Evolutionary conservation across 768 basidiomycete genomes (phyloP).

Genomic region (Leccinum rimulosum): DNA sequence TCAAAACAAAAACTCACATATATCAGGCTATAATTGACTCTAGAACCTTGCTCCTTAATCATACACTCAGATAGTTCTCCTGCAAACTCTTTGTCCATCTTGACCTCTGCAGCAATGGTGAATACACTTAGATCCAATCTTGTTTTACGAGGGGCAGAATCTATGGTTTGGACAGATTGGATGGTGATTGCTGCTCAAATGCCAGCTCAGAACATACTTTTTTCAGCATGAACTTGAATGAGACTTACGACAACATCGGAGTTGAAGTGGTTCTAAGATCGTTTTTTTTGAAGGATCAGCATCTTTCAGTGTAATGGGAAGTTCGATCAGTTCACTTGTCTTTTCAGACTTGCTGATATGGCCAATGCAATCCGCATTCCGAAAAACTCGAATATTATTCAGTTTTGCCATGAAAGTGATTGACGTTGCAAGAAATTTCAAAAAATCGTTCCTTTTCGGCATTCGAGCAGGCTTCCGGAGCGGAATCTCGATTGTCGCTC

Average conservation of each 20-base stretch:
- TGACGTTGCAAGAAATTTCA: conserved; percentile 82
- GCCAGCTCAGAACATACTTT: too few relatives aligned
- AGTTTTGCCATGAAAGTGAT: conserved; percentile 89
- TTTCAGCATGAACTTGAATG: neutral
- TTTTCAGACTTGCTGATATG: conserved; percentile 59
- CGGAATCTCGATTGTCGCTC: conserved; percentile 85
- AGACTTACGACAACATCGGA: conserved; percentile 36
- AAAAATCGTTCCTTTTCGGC: conserved; percentile 76
- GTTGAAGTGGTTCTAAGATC: conserved; percentile 39
- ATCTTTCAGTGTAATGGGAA: conserved; percentile 54
- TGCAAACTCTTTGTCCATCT: neutral
- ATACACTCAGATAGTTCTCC: neutral
- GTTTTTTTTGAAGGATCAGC: conserved; percentile 56
- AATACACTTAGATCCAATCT: conserved; percentile 19
- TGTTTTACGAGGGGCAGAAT: conserved; percentile 33
- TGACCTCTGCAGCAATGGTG: conserved; percentile 9
- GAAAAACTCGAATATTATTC: conserved; percentile 68
- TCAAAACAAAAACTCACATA: conserved; percentile 11
- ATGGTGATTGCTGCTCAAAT: too few relatives aligned
- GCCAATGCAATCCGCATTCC: conserved; percentile 69
- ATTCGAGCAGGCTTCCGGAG: conserved; percentile 75
- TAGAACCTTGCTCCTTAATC: neutral
- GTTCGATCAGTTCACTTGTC: conserved; percentile 33
- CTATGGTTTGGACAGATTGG: too few relatives aligned
- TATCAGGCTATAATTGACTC: conserved; percentile 4